These are phyloP conservation scores for Plectosphaerella sp. DNA, from an alignment of 2,329 filamentous ascomycete species.

Conservation along the genomic window DNA sequence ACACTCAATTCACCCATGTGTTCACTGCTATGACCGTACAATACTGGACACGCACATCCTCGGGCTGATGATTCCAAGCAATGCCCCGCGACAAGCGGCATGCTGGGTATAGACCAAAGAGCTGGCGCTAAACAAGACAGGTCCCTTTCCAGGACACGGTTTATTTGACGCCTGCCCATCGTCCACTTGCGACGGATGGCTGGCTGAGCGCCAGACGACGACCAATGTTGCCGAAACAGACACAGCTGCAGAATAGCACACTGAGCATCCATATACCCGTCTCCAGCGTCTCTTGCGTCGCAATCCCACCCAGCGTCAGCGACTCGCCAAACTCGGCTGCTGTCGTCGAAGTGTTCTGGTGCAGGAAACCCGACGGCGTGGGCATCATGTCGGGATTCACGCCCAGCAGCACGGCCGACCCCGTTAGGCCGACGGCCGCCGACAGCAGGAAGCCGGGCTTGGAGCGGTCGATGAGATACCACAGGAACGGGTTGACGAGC, in stretches of 20 bases:
- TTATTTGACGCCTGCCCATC: constrained; percentile 27
- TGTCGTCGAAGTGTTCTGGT: constrained; percentile 13
- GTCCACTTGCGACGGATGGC: constrained; percentile 33
- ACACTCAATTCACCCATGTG: too few species aligned
- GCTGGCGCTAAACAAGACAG: too few species aligned
- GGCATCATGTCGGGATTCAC: constrained; percentile 78
- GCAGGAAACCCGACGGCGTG: constrained; percentile 46
- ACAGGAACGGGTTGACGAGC: constrained; percentile 86
- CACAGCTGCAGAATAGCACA: constrained; percentile 88
- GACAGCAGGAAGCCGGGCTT: constrained; percentile 80
- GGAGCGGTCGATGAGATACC: constrained; percentile 94
- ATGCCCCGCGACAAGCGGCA: too few species aligned
- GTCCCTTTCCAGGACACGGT: neutral
- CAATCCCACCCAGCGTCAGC: constrained; percentile 47
- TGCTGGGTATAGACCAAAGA: too few species aligned
- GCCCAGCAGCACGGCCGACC: constrained; percentile 69
- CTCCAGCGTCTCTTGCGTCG: constrained; percentile 61
- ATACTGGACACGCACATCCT: too few species aligned
- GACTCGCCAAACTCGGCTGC: constrained; percentile 12
- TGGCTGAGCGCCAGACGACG: constrained; percentile 63
- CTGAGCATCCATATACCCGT: constrained; percentile 86
- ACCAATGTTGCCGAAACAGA: constrained; percentile 96
- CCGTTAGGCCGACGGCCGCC: constrained; percentile 64
- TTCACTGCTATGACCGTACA: too few species aligned
- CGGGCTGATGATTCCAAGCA: too few species aligned